These are phyloP conservation scores for Citrus maxima DNA, from an alignment of 345 rosid genomes.

Conservation along the genomic window DNA sequence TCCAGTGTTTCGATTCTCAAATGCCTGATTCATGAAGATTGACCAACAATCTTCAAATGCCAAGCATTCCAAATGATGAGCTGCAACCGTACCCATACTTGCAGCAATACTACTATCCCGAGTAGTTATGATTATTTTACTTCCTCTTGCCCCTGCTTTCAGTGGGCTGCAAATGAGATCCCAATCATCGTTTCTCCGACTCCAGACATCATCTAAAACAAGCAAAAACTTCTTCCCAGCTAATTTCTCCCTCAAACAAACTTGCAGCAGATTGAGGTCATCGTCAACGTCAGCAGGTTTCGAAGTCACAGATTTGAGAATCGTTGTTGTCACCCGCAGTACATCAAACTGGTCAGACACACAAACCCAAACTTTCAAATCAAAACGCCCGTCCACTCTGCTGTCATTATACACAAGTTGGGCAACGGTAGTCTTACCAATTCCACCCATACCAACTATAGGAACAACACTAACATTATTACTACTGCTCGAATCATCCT, in stretches of 20 bases:
- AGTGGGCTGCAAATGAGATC: constrained; percentile 17
- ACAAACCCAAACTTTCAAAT: constrained; percentile 27
- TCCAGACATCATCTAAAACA: constrained; percentile 31
- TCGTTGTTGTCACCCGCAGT: constrained; percentile 15
- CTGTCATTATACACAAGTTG: constrained; percentile 14
- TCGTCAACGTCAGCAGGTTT: background rate
- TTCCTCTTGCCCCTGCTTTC: constrained; percentile 15
- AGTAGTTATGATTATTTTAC: constrained; percentile 27
- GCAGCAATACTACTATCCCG: constrained; percentile 18
- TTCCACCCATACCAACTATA: constrained; percentile 23
- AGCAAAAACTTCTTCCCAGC: constrained; percentile 21
- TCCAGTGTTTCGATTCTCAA: background rate
- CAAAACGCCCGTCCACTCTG: constrained; percentile 11
- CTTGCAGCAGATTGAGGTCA: constrained; percentile 24
- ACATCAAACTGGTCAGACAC: constrained; percentile 13
- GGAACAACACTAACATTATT: constrained; percentile 17
- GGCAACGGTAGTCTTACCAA: constrained; percentile 21
- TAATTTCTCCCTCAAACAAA: constrained; percentile 16
- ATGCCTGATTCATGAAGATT: constrained; percentile 23
- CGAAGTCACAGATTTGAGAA: constrained; percentile 19
- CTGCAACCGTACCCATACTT: constrained; percentile 15
- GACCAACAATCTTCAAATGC: constrained; percentile 24
- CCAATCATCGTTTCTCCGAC: constrained; percentile 18
- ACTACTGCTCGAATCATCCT: background rate
- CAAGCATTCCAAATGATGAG: constrained; percentile 13